Evolutionary conservation across 2,329 filamentous ascomycete genomes (phyloP).

Genomic region (Talaromyces sp.): DNA sequence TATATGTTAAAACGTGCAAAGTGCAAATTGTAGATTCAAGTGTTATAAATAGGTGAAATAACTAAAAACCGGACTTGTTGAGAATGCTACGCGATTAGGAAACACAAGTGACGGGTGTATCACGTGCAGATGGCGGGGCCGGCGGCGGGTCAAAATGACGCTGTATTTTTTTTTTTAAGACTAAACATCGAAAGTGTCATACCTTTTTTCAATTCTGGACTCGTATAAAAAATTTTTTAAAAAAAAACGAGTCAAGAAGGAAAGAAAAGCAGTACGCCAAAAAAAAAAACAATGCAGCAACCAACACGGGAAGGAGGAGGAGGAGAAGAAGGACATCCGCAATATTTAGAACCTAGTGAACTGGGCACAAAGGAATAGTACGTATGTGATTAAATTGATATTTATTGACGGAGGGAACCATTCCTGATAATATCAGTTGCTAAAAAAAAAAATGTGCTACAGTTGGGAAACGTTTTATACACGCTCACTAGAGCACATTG

Average conservation of each 20-base stretch:
- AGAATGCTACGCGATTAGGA: not conserved
- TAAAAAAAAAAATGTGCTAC: not conserved
- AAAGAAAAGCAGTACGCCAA: not conserved
- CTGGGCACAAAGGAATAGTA: conserved; percentile 92
- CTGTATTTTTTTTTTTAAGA: not conserved
- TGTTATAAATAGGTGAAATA: not conserved
- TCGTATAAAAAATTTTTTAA: not conserved
- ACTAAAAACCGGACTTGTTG: not conserved
- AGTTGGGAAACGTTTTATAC: conserved; percentile 62
- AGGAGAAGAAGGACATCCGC: conserved; percentile 34
- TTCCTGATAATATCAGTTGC: not conserved
- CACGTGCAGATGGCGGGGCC: not conserved
- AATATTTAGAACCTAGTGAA: conserved; percentile 68
- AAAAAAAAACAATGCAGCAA: not conserved
- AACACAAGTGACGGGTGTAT: not conserved
- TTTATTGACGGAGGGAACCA: not conserved
- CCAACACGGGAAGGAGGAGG: not conserved
- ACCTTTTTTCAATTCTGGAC: too few relatives aligned
- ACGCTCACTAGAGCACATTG: conserved; percentile 37
- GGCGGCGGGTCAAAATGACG: not conserved
- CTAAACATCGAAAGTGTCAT: too few relatives aligned
- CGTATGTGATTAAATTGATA: conserved; percentile 27
- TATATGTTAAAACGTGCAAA: too few relatives aligned
- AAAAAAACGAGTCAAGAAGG: not conserved
- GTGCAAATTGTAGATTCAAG: too few relatives aligned